Conservation (phyloP, 2,329 filamentous ascomycete genomes). For the Chalara sp. region DNA sequence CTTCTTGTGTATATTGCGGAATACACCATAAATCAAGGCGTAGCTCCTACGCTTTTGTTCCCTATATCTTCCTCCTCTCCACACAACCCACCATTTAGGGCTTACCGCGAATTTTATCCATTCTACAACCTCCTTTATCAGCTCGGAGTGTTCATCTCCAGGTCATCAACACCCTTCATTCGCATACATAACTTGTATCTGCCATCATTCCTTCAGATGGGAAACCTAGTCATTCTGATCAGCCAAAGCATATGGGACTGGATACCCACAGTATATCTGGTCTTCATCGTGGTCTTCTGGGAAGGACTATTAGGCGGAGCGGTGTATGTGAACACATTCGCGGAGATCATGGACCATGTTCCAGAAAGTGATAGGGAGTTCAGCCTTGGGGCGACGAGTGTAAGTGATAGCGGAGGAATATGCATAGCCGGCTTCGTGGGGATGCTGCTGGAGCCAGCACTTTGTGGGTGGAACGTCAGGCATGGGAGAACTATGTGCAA, state of each 20-base stretch:
- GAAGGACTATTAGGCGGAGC: conserved; percentile 85
- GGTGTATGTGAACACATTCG: conserved; percentile 95
- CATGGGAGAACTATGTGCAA: conserved; percentile 71
- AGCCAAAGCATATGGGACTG: conserved; percentile 74
- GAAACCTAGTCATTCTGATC: conserved; percentile 68
- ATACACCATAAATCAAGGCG: conserved; percentile 96
- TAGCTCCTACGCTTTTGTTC: conserved; percentile 84
- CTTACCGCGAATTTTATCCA: conserved; percentile 86
- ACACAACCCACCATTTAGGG: conserved; percentile 17
- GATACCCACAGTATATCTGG: conserved; percentile 77
- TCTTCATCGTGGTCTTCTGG: conserved; percentile 86
- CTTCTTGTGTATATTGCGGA: conserved; percentile 91
- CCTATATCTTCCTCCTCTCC: conserved; percentile 56
- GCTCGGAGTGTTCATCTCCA: conserved; percentile 87
- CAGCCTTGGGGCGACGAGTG: conserved; percentile 80
- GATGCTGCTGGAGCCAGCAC: conserved; percentile 71
- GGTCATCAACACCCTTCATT: conserved; percentile 82
- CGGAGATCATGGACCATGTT: conserved; percentile 83
- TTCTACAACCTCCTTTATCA: conserved; percentile 95
- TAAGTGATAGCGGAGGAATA: conserved; percentile 87
- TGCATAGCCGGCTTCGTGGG: conserved; percentile 81
- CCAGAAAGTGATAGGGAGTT: conserved; percentile 78
- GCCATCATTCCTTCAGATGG: conserved; percentile 74
- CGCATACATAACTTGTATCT: conserved; percentile 76
- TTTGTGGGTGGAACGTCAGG: conserved; percentile 81